Conservation (phyloP, 225 moss, liverwort and hornwort species). For the Anthoceros angustus region DNA sequence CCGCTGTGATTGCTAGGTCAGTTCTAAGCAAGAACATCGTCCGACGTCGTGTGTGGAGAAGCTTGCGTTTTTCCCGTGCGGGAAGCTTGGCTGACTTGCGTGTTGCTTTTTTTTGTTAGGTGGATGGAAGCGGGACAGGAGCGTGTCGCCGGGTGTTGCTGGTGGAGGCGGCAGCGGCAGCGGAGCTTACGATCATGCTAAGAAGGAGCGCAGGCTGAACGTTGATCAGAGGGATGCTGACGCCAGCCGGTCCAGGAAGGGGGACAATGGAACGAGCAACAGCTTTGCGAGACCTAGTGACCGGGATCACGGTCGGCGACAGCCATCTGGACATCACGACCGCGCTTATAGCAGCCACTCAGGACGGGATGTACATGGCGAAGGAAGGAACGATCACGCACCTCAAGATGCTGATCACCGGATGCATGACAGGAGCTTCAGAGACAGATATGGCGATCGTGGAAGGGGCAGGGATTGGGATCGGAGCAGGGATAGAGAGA, state of each 20-base stretch:
- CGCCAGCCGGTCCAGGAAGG: background rate
- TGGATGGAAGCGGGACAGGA: slow-evolving; percentile 3
- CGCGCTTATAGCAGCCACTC: slow-evolving; percentile 1
- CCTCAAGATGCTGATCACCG: background rate
- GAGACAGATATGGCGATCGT: slow-evolving; percentile 8
- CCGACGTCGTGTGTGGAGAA: background rate
- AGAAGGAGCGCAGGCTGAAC: slow-evolving; percentile 2
- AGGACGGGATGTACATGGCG: background rate
- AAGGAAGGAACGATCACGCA: background rate
- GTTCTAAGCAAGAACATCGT: too few species aligned
- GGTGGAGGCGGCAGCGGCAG: background rate
- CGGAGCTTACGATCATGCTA: background rate
- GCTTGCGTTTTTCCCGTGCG: background rate
- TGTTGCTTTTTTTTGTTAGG: background rate
- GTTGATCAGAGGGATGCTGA: slow-evolving; percentile 4
- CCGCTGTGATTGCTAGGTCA: too few species aligned
- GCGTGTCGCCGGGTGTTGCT: background rate
- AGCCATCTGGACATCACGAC: background rate
- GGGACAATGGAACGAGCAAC: background rate
- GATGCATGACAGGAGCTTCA: slow-evolving; percentile 9
- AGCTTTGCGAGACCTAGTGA: background rate
- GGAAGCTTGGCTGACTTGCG: background rate
- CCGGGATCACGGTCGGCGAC: background rate
- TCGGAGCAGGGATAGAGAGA: slow-evolving; percentile 10
- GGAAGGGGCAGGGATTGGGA: slow-evolving; percentile 14